phyloP scores from a whole-genome alignment of 805 yeast genomes.

The Brettanomyces nanus region DNA sequence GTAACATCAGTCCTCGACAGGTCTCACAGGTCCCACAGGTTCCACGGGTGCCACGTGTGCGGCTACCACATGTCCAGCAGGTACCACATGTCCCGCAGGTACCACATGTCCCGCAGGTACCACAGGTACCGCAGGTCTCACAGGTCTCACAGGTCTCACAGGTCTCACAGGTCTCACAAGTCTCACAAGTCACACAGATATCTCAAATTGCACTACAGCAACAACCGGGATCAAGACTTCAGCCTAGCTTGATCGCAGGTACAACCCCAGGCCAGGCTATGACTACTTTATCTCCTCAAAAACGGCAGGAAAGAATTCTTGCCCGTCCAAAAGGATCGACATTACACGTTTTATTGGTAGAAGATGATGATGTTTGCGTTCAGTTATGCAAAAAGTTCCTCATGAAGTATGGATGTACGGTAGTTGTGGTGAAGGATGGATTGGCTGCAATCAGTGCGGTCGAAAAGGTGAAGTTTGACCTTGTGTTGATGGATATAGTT shows the following conservation, averaged over 20 bases:
- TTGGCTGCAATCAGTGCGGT: conserved; percentile 74
- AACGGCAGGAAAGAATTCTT: conserved; percentile 10
- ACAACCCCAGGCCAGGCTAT: conserved; percentile 3
- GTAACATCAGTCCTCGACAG: background rate
- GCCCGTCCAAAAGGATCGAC: conserved; percentile 27
- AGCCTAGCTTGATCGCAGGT: too few relatives aligned
- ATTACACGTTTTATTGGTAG: conserved; percentile 68
- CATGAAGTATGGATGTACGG: conserved; percentile 83
- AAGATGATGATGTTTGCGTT: conserved; percentile 76
- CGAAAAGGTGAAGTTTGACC: conserved; percentile 62
- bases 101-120: background rate
- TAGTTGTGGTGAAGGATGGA: conserved; percentile 90
- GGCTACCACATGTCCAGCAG: conserved; percentile 7
- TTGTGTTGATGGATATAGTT: conserved; percentile 80
- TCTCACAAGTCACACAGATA: conserved; percentile 4
- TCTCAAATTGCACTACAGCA: conserved; percentile 7
- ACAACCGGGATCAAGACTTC: conserved; percentile 5
- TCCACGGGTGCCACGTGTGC: conserved; percentile 3
- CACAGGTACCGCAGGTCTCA: conserved; percentile 2
- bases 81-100: too few relatives aligned
- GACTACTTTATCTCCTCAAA: conserved; percentile 9
- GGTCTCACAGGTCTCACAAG: conserved; percentile 4
- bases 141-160: conserved; percentile 6
- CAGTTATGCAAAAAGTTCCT: conserved; percentile 77
- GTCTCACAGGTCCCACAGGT: background rate